A percentile compares a stretch with the other conserved stretches of the same genome.
Conservation (phyloP, 2,329 filamentous ascomycete genomes). For the Paecilomyces dactylethromorphus region DNA sequence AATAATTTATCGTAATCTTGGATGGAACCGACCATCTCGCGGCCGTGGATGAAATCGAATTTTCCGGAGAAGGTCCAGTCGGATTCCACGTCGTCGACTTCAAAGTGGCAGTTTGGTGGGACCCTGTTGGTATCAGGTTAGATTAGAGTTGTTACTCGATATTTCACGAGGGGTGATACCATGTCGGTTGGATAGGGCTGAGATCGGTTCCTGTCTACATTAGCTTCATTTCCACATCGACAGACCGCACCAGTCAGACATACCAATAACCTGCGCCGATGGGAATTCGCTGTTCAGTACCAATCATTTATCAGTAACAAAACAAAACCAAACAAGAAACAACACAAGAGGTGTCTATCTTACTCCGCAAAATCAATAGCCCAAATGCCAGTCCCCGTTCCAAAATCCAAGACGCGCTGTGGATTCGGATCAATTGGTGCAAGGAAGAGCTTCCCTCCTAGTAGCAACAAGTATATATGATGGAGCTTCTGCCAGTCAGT, state of each 20-base stretch:
- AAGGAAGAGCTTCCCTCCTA: constrained; percentile 16
- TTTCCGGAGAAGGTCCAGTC: constrained; percentile 31
- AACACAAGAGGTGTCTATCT: background rate
- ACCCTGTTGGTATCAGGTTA: constrained; percentile 18
- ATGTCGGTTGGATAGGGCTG: constrained; percentile 9
- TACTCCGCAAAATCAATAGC: constrained; percentile 33
- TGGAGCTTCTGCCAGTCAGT: constrained; percentile 6
- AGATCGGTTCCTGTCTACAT: constrained; percentile 4
- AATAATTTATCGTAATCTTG: constrained; percentile 25
- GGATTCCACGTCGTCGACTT: constrained; percentile 38
- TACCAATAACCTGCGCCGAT: constrained; percentile 13
- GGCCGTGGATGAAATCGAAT: constrained; percentile 36
- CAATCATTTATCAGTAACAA: background rate
- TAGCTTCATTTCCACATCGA: background rate
- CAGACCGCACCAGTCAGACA: background rate
- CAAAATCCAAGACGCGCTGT: constrained; percentile 36
- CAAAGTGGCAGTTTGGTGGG: constrained; percentile 46
- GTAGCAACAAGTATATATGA: constrained; percentile 13
- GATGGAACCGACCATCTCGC: constrained; percentile 31
- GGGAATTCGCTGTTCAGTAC: constrained; percentile 5
- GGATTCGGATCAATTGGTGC: constrained; percentile 19
- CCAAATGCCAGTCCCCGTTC: constrained; percentile 26
- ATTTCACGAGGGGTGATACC: background rate
- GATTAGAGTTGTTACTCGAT: background rate
- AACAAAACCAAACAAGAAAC: too few species aligned